Base-by-base conservation (phyloP, 2,329 filamentous ascomycete genomes). In the Diaporthe capsici region DNA sequence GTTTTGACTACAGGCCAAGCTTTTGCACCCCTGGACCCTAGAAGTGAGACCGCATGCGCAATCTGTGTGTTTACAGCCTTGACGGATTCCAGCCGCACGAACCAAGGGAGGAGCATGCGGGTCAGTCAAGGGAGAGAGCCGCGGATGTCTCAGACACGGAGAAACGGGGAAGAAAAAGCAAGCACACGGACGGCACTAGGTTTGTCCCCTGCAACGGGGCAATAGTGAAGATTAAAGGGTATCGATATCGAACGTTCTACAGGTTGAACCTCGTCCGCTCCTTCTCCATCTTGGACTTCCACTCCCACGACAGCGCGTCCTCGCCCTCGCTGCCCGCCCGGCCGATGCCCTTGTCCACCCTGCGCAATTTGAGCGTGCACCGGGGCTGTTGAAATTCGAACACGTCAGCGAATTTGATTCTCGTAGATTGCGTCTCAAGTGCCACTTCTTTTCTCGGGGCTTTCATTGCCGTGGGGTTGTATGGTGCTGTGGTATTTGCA, bases 251-350 rank as follows among this genome's bases (percentile, higher is more conserved):
- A 55, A 8, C 13, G 1, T 22, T 10, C 80, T 89, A 98, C 82
- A 99, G 88, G 85, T 97, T 97, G 87, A 98, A 99, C 83, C 95
- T 93, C 79, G 96, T 98, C 81, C 97, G 90, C 82, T 94, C 89
- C 88, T 98, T 98, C 87, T 99, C 97, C 93, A 97, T 97, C 82
- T 92, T 92, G 15, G 94, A 94, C 86, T 98, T 97, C 97, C 97
- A 99, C 83, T 98, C 92, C 96, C 97, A 98, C 82, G 98, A 94
- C 79, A 95, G 91, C 51, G 95, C 95, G 84, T 93, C 87, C 84
- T 92, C 87, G 88, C 94, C 90, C 77, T 92, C 89, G 80, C 91
- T 92, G 25, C 92, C 92, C 10, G 92, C 91, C 73, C 90, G 85
- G 20, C 91, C 91, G 78, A 99, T 94, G 0, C 96, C 96, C 85